phyloP scores from a whole-genome alignment of 140 eudicot genomes.

The Senecio squalidus region DNA sequence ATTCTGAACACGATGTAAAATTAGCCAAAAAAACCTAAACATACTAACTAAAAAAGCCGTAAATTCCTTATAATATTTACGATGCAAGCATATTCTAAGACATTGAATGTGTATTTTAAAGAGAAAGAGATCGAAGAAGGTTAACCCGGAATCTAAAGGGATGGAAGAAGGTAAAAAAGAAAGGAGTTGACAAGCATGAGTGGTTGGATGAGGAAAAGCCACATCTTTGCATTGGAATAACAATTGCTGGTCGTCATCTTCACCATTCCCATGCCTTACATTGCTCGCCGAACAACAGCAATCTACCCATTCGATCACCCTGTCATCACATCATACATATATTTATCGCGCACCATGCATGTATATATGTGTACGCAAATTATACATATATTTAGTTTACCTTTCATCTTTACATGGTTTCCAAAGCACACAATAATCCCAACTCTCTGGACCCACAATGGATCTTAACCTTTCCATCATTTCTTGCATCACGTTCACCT shows the following conservation, averaged over 20 bases:
- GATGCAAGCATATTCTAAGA: background rate
- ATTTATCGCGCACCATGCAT: no score
- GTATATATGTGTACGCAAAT: background rate
- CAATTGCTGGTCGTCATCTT: slow-evolving; percentile 26
- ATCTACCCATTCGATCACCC: slow-evolving; percentile 74
- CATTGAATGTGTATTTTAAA: background rate
- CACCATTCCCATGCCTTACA: slow-evolving; percentile 14
- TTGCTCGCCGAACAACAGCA: slow-evolving; percentile 81
- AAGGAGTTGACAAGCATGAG: slow-evolving; percentile 58
- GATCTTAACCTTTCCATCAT: slow-evolving; percentile 54
- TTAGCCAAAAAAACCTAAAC: background rate
- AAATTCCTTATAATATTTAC: no score
- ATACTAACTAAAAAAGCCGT: no score
- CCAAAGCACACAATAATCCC: slow-evolving; percentile 78
- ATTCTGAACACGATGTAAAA: slow-evolving; percentile 32
- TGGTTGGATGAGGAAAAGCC: slow-evolving; percentile 55
- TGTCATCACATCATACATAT: slow-evolving; percentile 15
- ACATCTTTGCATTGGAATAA: slow-evolving; percentile 67
- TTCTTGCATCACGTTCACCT: slow-evolving; percentile 43
- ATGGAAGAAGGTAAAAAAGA: slow-evolving; percentile 67
- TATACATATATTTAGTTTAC: slow-evolving; percentile 15
- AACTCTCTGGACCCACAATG: slow-evolving; percentile 45
- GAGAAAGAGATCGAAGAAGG: background rate
- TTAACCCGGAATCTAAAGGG: slow-evolving; percentile 58
- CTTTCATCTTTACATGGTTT: slow-evolving; percentile 68